Base-by-base conservation (phyloP, 1,284 basidiomycete species). In the Macrocybe sp. region DNA sequence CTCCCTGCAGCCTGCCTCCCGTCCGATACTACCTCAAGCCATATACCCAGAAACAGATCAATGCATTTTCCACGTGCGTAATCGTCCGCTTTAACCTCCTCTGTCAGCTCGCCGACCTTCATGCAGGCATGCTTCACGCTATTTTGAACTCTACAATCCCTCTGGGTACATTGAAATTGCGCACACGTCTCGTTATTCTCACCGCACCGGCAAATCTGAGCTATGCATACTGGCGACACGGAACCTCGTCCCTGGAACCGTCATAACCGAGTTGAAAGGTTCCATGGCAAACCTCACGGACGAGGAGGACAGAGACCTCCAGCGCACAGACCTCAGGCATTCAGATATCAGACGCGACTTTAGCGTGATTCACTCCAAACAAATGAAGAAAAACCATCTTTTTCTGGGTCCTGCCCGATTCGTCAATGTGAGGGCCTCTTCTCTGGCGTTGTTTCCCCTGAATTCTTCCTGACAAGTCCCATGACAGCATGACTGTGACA, bases 331-430 rank as follows among this genome's bases (percentile, higher is more conserved):
- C 63, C 69, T 76, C 45, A 74, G 79, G 53, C 81, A 83, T 55
- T 78, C 76, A 44, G 88, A 89, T 54, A 86, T 88, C 50, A 76
- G 89, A 47, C 76, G 87, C 57, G 92, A 96, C 63, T 96, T 95
- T 60, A 92, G 89, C 60, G 90, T 96, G 57, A 91, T 95, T 50
- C 88, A 92, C 63, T 92, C 89, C 37, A 87, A 88, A 55, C 83
- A 89, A 60, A 85, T 91, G 74, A 90, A 92, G 69, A 92, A 90
- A 72, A 93, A 92, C 59, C 89, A 94, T 71, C 74, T 96, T 55
- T 88, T 96, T 69, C 73, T 96, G 56, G 93, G 92, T 2, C 92
- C 92, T 42, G 93, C 93, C 62, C 83, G 92, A 55, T 96, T 96
- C 70, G 91, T 95, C 52, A 96, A 96, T 63, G 91, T 93, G 68